Conservation (phyloP, 2,329 filamentous ascomycete genomes). For the Curvularia sp. region DNA sequence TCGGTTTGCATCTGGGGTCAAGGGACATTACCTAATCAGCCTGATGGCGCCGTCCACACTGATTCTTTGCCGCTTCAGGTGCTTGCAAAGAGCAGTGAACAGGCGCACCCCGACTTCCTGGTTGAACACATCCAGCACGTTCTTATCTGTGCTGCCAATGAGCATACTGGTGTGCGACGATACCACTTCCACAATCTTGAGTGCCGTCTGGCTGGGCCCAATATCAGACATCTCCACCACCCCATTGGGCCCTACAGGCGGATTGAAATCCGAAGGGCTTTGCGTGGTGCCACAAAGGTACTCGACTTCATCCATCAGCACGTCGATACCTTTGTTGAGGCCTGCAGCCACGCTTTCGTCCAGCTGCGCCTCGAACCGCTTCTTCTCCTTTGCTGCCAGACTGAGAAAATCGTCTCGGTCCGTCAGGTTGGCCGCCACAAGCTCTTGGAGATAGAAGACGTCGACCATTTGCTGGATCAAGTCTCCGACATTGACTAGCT, state of each 20-base stretch:
- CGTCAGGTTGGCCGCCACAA: conserved; percentile 79
- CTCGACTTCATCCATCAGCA: conserved; percentile 97
- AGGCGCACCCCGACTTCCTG: conserved; percentile 93
- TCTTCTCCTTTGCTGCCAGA: conserved; percentile 91
- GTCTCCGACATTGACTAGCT: conserved; percentile 97
- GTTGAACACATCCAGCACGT: conserved; percentile 97
- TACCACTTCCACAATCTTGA: conserved; percentile 82
- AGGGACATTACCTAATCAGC: conserved; percentile 70
- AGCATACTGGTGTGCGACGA: conserved; percentile 91
- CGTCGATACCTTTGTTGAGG: conserved; percentile 96
- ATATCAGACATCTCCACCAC: conserved; percentile 59
- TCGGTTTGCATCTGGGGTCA: not conserved
- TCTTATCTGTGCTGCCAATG: conserved; percentile 93
- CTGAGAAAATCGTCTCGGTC: conserved; percentile 96
- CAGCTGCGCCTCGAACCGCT: conserved; percentile 97
- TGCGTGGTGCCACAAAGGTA: conserved; percentile 92
- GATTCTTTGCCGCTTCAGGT: conserved; percentile 93
- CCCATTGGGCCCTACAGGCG: conserved; percentile 54
- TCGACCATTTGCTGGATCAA: conserved; percentile 99
- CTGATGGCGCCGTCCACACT: conserved; percentile 88
- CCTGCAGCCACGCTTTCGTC: conserved; percentile 96
- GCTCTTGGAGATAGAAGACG: conserved; percentile 96
- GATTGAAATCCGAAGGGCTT: conserved; percentile 87
- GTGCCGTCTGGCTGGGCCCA: conserved; percentile 80
- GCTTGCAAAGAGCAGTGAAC: conserved; percentile 92